Percentiles rank a stretch among this genome's conserved stretches.
phyloP scores from a whole-genome alignment of 768 basidiomycete species.

The Termitomyces sp. region DNA sequence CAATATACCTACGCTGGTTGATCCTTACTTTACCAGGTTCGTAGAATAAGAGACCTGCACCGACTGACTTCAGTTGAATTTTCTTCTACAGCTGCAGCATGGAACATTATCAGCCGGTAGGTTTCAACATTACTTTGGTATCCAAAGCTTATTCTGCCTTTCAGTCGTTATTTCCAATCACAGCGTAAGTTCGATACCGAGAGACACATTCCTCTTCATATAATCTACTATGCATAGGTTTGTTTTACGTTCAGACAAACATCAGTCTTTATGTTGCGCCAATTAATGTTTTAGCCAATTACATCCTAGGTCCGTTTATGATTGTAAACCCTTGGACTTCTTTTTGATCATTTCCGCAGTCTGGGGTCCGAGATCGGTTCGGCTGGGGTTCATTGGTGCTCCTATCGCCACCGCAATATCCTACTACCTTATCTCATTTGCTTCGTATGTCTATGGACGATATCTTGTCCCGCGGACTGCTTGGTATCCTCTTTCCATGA shows the following conservation, averaged over 20 bases:
- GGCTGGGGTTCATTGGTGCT: background rate
- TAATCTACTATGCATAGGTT: background rate
- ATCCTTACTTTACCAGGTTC: background rate
- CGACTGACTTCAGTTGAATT: background rate
- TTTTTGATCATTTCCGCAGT: background rate
- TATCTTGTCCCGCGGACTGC: background rate
- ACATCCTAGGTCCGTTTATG: background rate
- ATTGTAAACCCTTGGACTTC: background rate
- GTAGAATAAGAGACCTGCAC: background rate
- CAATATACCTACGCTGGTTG: background rate
- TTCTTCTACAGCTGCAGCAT: background rate
- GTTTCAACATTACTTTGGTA: background rate
- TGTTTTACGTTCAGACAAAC: background rate
- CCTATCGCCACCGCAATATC: background rate
- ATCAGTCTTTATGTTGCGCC: background rate
- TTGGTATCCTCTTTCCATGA: background rate
- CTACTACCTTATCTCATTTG: background rate
- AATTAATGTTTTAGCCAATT: background rate
- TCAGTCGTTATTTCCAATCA: background rate
- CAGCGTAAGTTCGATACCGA: background rate
- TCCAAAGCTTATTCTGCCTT: background rate
- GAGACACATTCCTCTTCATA: background rate
- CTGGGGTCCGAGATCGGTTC: background rate
- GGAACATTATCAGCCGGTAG: background rate
- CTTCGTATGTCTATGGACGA: background rate